Evolutionary conservation across 768 basidiomycete genomes (phyloP).

Genomic region (Kwoniella mangroviensis): DNA sequence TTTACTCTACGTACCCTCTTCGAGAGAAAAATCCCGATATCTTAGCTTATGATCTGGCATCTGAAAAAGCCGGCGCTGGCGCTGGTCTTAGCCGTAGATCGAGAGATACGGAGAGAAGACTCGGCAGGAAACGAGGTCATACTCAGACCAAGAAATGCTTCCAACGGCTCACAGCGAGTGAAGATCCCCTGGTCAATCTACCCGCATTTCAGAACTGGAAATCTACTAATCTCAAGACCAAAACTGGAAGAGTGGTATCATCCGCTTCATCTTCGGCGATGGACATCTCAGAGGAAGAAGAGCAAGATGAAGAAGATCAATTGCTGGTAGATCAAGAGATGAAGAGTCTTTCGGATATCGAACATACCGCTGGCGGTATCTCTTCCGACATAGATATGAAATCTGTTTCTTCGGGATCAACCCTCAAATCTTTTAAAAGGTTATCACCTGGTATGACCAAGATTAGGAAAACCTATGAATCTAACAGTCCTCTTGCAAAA

Average conservation of each 20-base stretch:
- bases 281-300: conserved; percentile 15
- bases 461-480: conserved; percentile 11
- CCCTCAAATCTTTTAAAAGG: not conserved
- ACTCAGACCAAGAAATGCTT: conserved; percentile 20
- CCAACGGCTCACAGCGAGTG: conserved; percentile 24
- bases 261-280: conserved; percentile 1
- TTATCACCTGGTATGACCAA: conserved; percentile 5
- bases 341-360: conserved; percentile 8
- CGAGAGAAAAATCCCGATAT: conserved; percentile 13
- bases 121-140: conserved; percentile 12
- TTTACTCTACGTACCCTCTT: not conserved
- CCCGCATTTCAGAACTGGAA: conserved; percentile 15
- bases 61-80: conserved; percentile 1
- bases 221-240: not conserved
- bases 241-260: not conserved
- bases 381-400: conserved; percentile 23
- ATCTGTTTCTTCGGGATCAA: conserved; percentile 8
- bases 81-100: not conserved
- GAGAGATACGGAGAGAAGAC: not conserved
- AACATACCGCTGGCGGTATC: conserved; percentile 9
- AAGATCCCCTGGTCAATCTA: conserved; percentile 22
- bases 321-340: conserved; percentile 11
- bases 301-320: conserved; percentile 15
- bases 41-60: not conserved
- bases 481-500: not conserved